Evolutionary conservation across 805 yeast species (phyloP), one percentile per base, ranked within the genome.

Genomic region (Ogataea neopini): DNA sequence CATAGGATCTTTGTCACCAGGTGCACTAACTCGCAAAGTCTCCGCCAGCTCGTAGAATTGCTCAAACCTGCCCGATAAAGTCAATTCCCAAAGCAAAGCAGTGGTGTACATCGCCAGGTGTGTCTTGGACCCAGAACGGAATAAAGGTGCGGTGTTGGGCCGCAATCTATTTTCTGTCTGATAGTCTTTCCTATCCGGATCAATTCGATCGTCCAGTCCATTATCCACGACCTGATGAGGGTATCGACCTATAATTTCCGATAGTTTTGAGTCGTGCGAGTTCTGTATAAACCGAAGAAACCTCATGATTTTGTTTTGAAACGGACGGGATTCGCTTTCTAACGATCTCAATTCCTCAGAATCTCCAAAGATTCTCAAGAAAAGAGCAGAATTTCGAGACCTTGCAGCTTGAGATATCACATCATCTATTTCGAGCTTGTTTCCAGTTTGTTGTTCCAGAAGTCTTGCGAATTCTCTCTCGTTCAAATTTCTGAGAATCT

Each of bases 1-100:
- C n/a, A 58, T 61, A 1, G 78, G 77, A 43, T 76, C 78, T 4
- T 51, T 51, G 38, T 60, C 62, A 50, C 64, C 75, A 1, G 81
- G 81, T 6, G 74, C 74, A 41, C 66, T 65, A 43, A 75, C 64
- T 19, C 69, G 48, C 29, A 76, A 51, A 35, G 70, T 71, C 17
- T 68, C 70, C 13, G 73, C 53, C 13, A 60, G 55, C 23, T 68
- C 73, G 28, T 62, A 63, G 20, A 75, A 64, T 33, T 56, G 62
- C 4, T 59, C 52, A 44, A 66, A 70, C 11, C 70, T 67, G 4
- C 72, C 70, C 23, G 66, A 62, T 1, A 65, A 52, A 17, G 77
- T 51, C 19, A 72, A 59, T 22, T 66, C 61, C 81, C 81, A 78
- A 11, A 77, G 52, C 29, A 71, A 55, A 1, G 73, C 63, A 23